A percentile compares a stretch with the other conserved stretches of the same genome.
Conservation (phyloP, 176 grass and related monocot genomes). For the Juncus effusus region DNA sequence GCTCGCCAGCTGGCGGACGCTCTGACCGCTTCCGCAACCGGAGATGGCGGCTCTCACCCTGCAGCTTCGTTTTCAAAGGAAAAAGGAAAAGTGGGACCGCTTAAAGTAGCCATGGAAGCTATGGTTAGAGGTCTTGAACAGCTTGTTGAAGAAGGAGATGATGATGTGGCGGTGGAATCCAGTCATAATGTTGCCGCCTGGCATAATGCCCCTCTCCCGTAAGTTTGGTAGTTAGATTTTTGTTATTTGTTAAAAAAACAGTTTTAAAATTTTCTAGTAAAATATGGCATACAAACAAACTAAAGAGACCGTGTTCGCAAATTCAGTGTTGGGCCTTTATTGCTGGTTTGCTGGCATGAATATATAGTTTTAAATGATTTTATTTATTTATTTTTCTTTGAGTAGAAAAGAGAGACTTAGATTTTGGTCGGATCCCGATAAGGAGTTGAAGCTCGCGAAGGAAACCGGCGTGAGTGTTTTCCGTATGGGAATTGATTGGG, state of each 20-base stretch:
- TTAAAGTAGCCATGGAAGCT: slow-evolving; percentile 81
- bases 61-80: slow-evolving; percentile 24
- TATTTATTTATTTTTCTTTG: slow-evolving; percentile 7
- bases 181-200: slow-evolving; percentile 79
- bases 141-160: slow-evolving; percentile 35
- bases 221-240: slow-evolving; percentile 24
- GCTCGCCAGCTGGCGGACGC: slow-evolving; percentile 39
- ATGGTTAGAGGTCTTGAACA: slow-evolving; percentile 75
- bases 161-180: slow-evolving; percentile 26
- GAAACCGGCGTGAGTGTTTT: slow-evolving; percentile 68
- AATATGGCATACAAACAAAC: slow-evolving; percentile 8
- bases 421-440: slow-evolving; percentile 98
- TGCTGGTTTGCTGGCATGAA: not conserved
- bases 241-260: not conserved
- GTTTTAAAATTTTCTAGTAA: not conserved
- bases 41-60: slow-evolving; percentile 63
- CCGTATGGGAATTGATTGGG: slow-evolving; percentile 93
- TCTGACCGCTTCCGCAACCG: slow-evolving; percentile 50
- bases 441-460: slow-evolving; percentile 86
- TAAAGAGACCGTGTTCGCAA: not conserved
- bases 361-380: not conserved
- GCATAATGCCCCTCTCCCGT: slow-evolving; percentile 92
- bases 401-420: slow-evolving; percentile 77
- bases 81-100: slow-evolving; percentile 23
- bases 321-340: no score